A percentile compares a stretch with the other conserved stretches of the same genome.
Evolutionary conservation across 345 rosid genomes (phyloP).

Genomic region (Populus deltoides): DNA sequence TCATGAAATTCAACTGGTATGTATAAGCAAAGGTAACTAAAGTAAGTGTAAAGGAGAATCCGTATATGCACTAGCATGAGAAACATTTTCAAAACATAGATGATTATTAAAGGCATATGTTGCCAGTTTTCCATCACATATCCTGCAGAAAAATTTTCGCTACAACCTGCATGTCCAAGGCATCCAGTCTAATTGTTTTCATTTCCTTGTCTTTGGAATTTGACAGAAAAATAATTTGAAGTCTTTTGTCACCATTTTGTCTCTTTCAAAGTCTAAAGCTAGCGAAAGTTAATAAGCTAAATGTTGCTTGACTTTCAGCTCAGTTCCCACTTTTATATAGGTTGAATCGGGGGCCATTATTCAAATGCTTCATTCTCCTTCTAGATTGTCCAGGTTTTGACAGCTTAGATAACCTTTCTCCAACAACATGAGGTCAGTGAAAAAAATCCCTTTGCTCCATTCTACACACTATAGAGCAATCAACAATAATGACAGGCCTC

Average conservation of each 20-base stretch:
- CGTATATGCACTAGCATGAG: neutral
- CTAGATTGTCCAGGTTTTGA: slow-evolving; percentile 2
- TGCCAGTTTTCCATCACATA: neutral
- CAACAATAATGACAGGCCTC: neutral
- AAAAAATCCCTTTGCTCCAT: neutral
- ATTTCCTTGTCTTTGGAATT: neutral
- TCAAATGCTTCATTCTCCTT: neutral
- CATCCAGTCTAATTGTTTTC: neutral
- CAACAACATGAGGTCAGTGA: neutral
- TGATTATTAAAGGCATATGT: neutral
- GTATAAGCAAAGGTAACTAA: neutral
- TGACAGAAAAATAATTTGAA: neutral
- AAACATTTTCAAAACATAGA: neutral
- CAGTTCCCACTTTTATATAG: neutral
- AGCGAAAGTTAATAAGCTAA: neutral
- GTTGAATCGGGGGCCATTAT: neutral
- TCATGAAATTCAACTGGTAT: slow-evolving; percentile 3
- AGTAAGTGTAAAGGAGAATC: neutral
- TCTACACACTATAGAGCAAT: neutral
- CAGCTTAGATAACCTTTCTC: neutral
- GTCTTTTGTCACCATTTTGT: neutral
- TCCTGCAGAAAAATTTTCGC: neutral
- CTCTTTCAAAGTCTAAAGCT: neutral
- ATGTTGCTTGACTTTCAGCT: neutral
- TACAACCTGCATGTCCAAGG: neutral